Conservation (phyloP, 2,329 filamentous ascomycete genomes). For the Aspergillus novoparasiticus region DNA sequence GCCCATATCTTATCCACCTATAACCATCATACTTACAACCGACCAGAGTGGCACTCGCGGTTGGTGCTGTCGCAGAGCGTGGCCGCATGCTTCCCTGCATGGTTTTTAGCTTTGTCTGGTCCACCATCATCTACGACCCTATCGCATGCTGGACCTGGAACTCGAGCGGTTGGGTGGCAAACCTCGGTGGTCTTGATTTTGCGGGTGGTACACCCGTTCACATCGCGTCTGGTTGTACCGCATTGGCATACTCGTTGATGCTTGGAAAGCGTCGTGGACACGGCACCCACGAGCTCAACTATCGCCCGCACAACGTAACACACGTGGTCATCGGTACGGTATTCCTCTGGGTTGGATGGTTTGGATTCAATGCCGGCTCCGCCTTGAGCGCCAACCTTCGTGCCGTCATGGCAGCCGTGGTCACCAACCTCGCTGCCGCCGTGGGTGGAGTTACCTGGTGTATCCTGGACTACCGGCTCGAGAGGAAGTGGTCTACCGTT, state of each 20-base stretch:
- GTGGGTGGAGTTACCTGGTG: conserved; percentile 89
- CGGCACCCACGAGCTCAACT: conserved; percentile 85
- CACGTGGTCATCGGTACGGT: conserved; percentile 91
- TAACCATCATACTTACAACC: conserved; percentile 19
- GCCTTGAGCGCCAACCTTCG: conserved; percentile 80
- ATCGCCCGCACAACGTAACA: conserved; percentile 88
- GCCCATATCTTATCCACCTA: not conserved
- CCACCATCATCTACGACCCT: conserved; percentile 85
- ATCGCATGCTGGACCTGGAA: conserved; percentile 98
- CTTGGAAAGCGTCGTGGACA: conserved; percentile 83
- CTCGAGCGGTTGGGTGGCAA: conserved; percentile 74
- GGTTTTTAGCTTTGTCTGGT: conserved; percentile 92
- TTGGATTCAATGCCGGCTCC: conserved; percentile 89
- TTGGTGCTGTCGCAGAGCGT: conserved; percentile 82
- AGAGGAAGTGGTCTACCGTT: conserved; percentile 89
- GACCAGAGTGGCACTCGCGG: conserved; percentile 73
- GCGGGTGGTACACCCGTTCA: conserved; percentile 90
- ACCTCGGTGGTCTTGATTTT: conserved; percentile 82
- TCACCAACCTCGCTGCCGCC: conserved; percentile 82
- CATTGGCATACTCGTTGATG: conserved; percentile 88
- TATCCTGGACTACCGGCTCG: conserved; percentile 82
- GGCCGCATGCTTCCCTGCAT: conserved; percentile 86
- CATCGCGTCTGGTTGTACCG: conserved; percentile 79
- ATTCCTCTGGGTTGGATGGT: conserved; percentile 95
- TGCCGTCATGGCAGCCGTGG: conserved; percentile 81